These are phyloP conservation scores for Colletotrichum sp. DNA, from an alignment of 2,329 filamentous ascomycete genomes.

Conservation along the genomic window DNA sequence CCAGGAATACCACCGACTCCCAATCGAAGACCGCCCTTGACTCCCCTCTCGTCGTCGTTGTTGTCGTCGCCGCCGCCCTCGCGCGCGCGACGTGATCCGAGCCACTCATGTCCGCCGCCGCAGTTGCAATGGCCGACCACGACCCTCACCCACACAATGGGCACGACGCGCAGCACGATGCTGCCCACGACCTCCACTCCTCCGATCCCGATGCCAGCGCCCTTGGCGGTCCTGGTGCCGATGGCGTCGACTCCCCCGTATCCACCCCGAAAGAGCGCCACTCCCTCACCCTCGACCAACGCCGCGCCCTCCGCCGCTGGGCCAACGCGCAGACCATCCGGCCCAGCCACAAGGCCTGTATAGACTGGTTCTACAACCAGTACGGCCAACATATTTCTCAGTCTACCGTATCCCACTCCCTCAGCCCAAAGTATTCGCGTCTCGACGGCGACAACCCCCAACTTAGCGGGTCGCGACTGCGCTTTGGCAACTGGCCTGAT, in stretches of 20 bases:
- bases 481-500: slow-evolving; percentile 69
- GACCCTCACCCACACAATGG: slow-evolving; percentile 6
- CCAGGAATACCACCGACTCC: background rate
- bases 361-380: slow-evolving; percentile 65
- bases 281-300: slow-evolving; percentile 66
- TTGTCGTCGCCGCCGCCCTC: background rate
- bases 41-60: background rate
- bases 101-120: background rate
- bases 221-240: background rate
- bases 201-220: slow-evolving; percentile 7
- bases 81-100: background rate
- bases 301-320: slow-evolving; percentile 65
- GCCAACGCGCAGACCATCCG: slow-evolving; percentile 61
- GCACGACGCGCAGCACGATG: slow-evolving; percentile 14
- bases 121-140: slow-evolving; percentile 20
- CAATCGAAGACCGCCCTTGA: background rate
- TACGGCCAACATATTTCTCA: slow-evolving; percentile 67
- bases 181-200: slow-evolving; percentile 15
- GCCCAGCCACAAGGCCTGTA: slow-evolving; percentile 66
- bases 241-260: slow-evolving; percentile 1
- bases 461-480: slow-evolving; percentile 65
- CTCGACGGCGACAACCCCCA: slow-evolving; percentile 65
- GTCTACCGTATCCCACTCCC: slow-evolving; percentile 66
- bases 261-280: slow-evolving; percentile 53
- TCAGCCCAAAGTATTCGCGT: slow-evolving; percentile 66